Base-by-base conservation (phyloP, 2,329 filamentous ascomycete genomes). In the Diaporthe citriasiana region DNA sequence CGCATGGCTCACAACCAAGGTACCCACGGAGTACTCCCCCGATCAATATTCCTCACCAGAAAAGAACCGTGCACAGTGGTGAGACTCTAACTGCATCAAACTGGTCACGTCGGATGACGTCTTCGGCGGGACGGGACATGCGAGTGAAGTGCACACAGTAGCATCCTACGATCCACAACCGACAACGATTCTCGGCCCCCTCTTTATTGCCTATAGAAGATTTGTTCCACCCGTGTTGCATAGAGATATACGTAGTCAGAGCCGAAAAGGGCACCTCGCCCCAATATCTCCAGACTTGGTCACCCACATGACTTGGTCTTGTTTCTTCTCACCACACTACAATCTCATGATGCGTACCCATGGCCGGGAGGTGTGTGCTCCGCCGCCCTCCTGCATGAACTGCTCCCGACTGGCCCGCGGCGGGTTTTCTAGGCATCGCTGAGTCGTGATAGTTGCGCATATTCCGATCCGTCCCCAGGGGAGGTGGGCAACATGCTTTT, bases 351-450 rank as follows among this genome's bases (percentile, higher is more conserved):
- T 25, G 50, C 30, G 42, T n/a, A n/a, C n/a, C 35, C 42, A 25
- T 27, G 22, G 33, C 63, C 63, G 8, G 42, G 30, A 30, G 45
- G 9, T 9, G 25, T n/a, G 19, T 60, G 57, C 63, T 66, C 22
- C 63, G 63, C 63, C 63, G 63, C 63, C n/a, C 63, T 38, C 45
- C 22, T 4, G 45, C 63, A 66, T 66, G 45, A 51, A 66, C 45
- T 38, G 45, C 45, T 51, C 63, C 22, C 30, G 30, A 27, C 63
- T 51, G 38, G 45, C 22, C 60, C 63, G 13, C 19, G 13, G 45
- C 33, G 8, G 45, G 30, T 38, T 66, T 2, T 17, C 63, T 27
- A 3, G 30, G 45, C 63, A 38, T 12, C 17, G 19, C 63, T 51
- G 63, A 66, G 63, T 66, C 63, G 63, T 51, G 45, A 51, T 51